phyloP scores from a whole-genome alignment of 805 yeast genomes.

The Starmerella geochares region DNA sequence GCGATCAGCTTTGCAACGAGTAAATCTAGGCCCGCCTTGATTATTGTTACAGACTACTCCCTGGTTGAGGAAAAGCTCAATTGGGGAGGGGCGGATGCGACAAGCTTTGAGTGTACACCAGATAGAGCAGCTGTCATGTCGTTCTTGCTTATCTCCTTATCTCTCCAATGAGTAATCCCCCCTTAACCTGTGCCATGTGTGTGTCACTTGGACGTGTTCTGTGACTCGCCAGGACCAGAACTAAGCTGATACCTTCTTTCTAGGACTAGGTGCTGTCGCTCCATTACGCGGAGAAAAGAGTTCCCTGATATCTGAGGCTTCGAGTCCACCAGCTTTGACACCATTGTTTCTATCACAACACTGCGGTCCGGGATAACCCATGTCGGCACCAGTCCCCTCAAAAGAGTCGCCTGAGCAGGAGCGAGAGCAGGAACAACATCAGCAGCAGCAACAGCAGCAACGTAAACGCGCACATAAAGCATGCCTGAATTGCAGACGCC shows the following conservation, averaged over 20 bases:
- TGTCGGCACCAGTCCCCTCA: not conserved
- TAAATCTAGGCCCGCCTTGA: not conserved
- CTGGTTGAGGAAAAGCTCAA: no score
- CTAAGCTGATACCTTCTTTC: no score
- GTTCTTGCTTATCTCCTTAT: constrained; percentile 1
- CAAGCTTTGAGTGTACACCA: no score
- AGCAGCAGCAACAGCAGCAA: constrained; percentile 3
- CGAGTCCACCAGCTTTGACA: not conserved
- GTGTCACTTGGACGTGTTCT: not conserved
- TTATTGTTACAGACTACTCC: no score
- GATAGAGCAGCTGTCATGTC: not conserved
- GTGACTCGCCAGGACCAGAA: no score
- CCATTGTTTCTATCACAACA: no score
- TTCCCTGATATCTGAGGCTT: no score
- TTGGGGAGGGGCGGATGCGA: no score
- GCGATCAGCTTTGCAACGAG: not conserved
- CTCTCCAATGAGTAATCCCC: not conserved
- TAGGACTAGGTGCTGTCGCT: no score
- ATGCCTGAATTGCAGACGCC: constrained; percentile 73
- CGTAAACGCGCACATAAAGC: constrained; percentile 51
- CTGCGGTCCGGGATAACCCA: not conserved
- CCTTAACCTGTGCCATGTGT: not conserved
- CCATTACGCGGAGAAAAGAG: no score
- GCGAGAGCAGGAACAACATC: not conserved
- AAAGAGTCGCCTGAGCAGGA: not conserved